Base-by-base conservation (phyloP, 768 basidiomycete genomes). In the Mycena epipterygia region DNA sequence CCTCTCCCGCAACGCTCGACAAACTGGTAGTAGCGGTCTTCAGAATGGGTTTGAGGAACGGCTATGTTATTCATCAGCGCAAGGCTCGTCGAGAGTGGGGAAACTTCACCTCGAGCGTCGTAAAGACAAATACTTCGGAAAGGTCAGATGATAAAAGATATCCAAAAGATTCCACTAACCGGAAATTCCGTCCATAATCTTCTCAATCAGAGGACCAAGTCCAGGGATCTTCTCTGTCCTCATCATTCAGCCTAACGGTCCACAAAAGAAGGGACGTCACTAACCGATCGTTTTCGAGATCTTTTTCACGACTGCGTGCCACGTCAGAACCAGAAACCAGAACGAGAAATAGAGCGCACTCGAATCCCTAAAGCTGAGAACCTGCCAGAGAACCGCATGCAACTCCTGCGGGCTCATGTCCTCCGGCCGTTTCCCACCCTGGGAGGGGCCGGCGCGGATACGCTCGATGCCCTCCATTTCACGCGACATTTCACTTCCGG, bases 321-420 rank as follows among this genome's bases (percentile, higher is more conserved):
- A 21, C 27, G 58, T 53, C 41, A 41, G 46, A 46, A 21, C 35
- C 9, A 32, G 35, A 21, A 30, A 5, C 2, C 21, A 60, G 12
- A 52, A 49, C 19, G 32, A 68, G 23, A 19, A 42, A 33, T 12
- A 56, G 21, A 21, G 76, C 86, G 14, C 64, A 91, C 91, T 89
- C 7, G 90, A 89, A 81, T 97, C 96, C 57, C 95, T 86, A 82
- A 97, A 97, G 30, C 85, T 90, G 77, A 98, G 79, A 8, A 97
- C 89, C 81, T 95, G 89, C 95, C 95, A 97, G 25, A 97, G 81
- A 3, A 91, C 89, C 2, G 88, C 82, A 78, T 96, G 95, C 57
- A 97, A 74, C 79, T 98, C 95, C 80, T 97, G 94, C 5, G 96
- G 95, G 59, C 82, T 90, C 95, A 98, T 94, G 21, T 93, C 88